Percentiles rank a stretch among this genome's conserved stretches.
phyloP scores from a whole-genome alignment of 177 flowering plant species.

The Tripterygium wilfordii region DNA sequence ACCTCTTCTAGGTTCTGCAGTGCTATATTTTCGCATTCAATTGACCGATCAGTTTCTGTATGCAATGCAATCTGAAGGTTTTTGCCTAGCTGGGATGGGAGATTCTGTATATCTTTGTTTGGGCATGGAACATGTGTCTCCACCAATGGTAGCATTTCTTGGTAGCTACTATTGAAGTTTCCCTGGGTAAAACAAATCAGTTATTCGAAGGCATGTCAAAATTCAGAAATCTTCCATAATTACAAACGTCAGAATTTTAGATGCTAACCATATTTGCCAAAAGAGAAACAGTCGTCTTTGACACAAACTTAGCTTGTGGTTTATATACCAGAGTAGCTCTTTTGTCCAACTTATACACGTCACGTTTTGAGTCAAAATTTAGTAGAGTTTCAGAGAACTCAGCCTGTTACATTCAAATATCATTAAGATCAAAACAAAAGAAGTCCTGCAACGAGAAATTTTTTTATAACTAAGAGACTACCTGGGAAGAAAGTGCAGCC shows the following conservation, averaged over 20 bases:
- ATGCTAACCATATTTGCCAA: conserved; percentile 78
- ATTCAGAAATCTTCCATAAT: background rate
- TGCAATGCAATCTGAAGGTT: conserved; percentile 6
- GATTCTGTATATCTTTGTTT: conserved; percentile 21
- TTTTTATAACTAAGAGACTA: conserved; percentile 7
- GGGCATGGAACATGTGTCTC: conserved; percentile 24
- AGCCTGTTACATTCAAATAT: conserved; percentile 32
- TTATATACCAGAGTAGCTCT: conserved; percentile 57
- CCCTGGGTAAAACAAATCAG: conserved; percentile 40
- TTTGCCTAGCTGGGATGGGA: conserved; percentile 4
- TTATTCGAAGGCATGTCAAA: background rate
- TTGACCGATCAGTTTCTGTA: conserved; percentile 8
- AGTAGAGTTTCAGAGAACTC: conserved; percentile 37
- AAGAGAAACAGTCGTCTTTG: conserved; percentile 63
- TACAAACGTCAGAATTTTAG: too few species aligned
- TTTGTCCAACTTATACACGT: conserved; percentile 24
- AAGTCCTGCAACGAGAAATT: background rate
- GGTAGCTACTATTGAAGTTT: conserved; percentile 27
- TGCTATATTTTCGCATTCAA: conserved; percentile 4
- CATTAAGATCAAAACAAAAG: conserved; percentile 1
- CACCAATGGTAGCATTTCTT: conserved; percentile 19
- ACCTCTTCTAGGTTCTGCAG: conserved; percentile 11
- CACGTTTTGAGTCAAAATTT: conserved; percentile 26
- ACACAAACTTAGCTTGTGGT: conserved; percentile 81
- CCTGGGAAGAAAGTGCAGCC: conserved; percentile 38